A percentile compares a stretch with the other conserved stretches of the same genome.
These are phyloP conservation scores for Ramicandelaber brevisporus DNA, from an alignment of 192 early-diverging fungal genomes.

Conservation along the genomic window DNA sequence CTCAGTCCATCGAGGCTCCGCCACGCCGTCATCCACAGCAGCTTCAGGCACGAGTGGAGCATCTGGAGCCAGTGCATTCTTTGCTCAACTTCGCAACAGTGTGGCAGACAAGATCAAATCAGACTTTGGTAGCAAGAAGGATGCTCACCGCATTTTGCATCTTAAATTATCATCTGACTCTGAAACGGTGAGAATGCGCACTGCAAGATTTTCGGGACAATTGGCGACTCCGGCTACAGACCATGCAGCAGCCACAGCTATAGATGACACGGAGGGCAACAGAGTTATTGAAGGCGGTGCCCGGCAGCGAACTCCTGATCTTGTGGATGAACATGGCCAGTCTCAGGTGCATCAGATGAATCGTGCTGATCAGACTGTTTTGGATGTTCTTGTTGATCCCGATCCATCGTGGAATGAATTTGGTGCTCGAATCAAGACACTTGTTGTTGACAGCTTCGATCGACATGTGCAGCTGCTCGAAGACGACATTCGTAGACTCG, in stretches of 20 bases:
- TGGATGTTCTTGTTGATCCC: conserved; percentile 8
- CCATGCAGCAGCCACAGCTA: too few species aligned
- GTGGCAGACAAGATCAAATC: conserved; percentile 68
- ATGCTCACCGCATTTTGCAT: conserved; percentile 7
- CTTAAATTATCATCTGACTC: too few species aligned
- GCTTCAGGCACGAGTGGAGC: too few species aligned
- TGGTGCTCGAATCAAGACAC: conserved; percentile 44
- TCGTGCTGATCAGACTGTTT: conserved; percentile 6
- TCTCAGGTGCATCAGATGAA: too few species aligned
- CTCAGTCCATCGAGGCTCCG: background rate
- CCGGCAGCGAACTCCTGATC: background rate
- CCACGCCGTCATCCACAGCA: background rate
- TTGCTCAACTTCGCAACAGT: conserved; percentile 32
- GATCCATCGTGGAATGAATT: conserved; percentile 51
- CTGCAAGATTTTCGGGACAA: too few species aligned
- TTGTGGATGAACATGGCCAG: background rate
- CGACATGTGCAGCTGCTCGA: conserved; percentile 59
- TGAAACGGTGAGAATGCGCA: too few species aligned
- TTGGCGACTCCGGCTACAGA: too few species aligned
- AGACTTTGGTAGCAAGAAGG: conserved; percentile 38
- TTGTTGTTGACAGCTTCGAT: conserved; percentile 41
- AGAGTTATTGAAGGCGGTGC: background rate
- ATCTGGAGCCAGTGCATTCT: conserved; percentile 8
- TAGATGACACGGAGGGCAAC: conserved; percentile 5
- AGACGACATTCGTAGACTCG: conserved; percentile 67